These are phyloP conservation scores for Pseudocercospora macadamiae DNA, from an alignment of 2,329 filamentous ascomycete species.

Conservation along the genomic window DNA sequence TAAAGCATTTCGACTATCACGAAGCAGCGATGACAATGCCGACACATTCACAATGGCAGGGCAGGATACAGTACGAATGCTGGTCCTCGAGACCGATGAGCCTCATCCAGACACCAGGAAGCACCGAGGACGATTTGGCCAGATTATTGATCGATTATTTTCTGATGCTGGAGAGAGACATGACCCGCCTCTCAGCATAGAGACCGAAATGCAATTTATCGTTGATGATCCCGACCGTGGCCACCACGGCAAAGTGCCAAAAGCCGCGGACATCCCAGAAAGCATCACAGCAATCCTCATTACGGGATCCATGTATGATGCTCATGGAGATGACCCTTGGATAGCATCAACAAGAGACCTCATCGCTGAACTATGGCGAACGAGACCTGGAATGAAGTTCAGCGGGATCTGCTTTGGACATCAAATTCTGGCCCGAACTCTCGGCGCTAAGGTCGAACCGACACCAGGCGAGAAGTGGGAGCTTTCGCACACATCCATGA, in stretches of 20 bases:
- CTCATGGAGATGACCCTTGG: slow-evolving; percentile 51
- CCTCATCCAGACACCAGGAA: slow-evolving; percentile 56
- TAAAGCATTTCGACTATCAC: neutral
- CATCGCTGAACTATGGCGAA: slow-evolving; percentile 55
- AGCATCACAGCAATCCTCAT: slow-evolving; percentile 50
- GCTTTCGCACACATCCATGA: slow-evolving; percentile 48
- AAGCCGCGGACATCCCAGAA: slow-evolving; percentile 51
- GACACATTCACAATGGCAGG: neutral
- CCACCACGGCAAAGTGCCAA: slow-evolving; percentile 52
- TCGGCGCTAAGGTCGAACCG: slow-evolving; percentile 45
- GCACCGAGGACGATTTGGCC: slow-evolving; percentile 57
- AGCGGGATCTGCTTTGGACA: slow-evolving; percentile 55
- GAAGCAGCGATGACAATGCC: neutral
- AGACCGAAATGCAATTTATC: slow-evolving; percentile 59
- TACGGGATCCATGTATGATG: slow-evolving; percentile 53
- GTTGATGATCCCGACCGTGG: slow-evolving; percentile 46
- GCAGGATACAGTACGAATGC: slow-evolving; percentile 44
- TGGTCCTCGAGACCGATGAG: slow-evolving; percentile 63
- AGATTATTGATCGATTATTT: slow-evolving; percentile 58
- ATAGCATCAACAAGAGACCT: slow-evolving; percentile 48
- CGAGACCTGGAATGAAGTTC: slow-evolving; percentile 55
- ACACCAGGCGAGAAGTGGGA: slow-evolving; percentile 50
- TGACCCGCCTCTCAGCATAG: slow-evolving; percentile 57
- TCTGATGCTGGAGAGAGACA: slow-evolving; percentile 55
- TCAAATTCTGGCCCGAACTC: slow-evolving; percentile 49